A percentile compares a stretch with the other conserved stretches of the same genome.
These are phyloP conservation scores for Podospora australis DNA, from an alignment of 495 filamentous ascomycete species.

Conservation along the genomic window DNA sequence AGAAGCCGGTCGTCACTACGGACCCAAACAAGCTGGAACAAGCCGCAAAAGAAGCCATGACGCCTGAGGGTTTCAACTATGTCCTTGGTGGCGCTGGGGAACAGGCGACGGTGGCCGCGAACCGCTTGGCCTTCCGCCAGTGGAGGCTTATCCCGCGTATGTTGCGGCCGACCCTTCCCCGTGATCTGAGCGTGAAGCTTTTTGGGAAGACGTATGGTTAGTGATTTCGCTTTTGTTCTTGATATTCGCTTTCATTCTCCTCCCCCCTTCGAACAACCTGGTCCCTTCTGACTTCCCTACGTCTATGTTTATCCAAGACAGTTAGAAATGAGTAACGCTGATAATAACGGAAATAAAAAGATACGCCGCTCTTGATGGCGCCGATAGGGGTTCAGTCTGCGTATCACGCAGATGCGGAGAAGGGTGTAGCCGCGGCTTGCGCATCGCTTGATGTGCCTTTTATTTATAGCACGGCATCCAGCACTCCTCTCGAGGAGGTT, in stretches of 20 bases:
- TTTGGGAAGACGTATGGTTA: slow-evolving; percentile 47
- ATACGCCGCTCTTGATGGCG: slow-evolving; percentile 49
- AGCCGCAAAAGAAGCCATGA: slow-evolving; percentile 46
- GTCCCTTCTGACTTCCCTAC: background rate
- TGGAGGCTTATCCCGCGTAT: slow-evolving; percentile 53
- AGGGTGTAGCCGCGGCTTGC: slow-evolving; percentile 47
- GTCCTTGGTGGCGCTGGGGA: slow-evolving; percentile 60
- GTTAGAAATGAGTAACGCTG: background rate
- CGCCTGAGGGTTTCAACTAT: slow-evolving; percentile 50
- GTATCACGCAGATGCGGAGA: slow-evolving; percentile 52
- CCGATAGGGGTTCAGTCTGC: slow-evolving; percentile 54
- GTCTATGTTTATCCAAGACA: background rate
- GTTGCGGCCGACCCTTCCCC: slow-evolving; percentile 31
- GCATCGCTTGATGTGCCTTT: slow-evolving; percentile 47
- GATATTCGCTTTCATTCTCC: background rate
- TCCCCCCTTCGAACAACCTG: too few relatives aligned
- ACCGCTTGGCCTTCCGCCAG: slow-evolving; percentile 57
- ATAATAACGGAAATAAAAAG: slow-evolving; percentile 6
- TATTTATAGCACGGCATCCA: slow-evolving; percentile 45
- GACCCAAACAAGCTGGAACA: slow-evolving; percentile 55
- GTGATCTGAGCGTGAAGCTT: slow-evolving; percentile 48
- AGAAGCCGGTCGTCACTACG: slow-evolving; percentile 49
- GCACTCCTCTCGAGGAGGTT: slow-evolving; percentile 36
- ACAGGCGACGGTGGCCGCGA: slow-evolving; percentile 58
- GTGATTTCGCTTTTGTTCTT: background rate